These are phyloP conservation scores for Elsinoe fawcettii DNA, from an alignment of 2,329 filamentous ascomycete genomes.

Conservation along the genomic window DNA sequence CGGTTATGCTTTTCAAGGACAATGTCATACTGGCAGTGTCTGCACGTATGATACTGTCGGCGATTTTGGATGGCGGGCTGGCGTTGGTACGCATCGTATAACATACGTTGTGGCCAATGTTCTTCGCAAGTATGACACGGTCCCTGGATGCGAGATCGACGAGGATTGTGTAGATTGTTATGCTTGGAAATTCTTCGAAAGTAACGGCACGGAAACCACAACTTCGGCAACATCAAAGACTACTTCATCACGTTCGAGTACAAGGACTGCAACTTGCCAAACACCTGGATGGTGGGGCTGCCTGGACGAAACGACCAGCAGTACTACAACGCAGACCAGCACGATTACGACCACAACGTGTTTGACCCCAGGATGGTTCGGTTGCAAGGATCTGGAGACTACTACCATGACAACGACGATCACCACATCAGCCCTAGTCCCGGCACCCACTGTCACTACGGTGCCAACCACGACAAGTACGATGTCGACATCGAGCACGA, in stretches of 20 bases:
- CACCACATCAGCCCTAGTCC: conserved; percentile 22
- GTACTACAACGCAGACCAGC: conserved; percentile 35
- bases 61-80: conserved; percentile 82
- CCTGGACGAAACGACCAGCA: conserved; percentile 40
- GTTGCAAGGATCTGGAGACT: conserved; percentile 51
- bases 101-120: conserved; percentile 77
- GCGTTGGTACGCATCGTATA: conserved; percentile 82
- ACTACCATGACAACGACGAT: conserved; percentile 28
- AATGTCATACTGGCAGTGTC: conserved; percentile 75
- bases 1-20: conserved; percentile 81
- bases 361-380: conserved; percentile 58
- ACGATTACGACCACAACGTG: conserved; percentile 48
- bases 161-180: conserved; percentile 74
- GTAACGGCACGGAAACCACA: conserved; percentile 70
- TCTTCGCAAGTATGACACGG: conserved; percentile 67
- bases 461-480: conserved; percentile 15
- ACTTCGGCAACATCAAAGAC: conserved; percentile 44
- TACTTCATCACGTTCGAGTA: conserved; percentile 47
- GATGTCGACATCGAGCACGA: conserved; percentile 27
- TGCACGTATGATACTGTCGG: conserved; percentile 85
- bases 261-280: conserved; percentile 58
- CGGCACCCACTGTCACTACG: conserved; percentile 21
- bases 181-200: conserved; percentile 86
- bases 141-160: conserved; percentile 66
- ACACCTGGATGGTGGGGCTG: conserved; percentile 58